phyloP scores from a whole-genome alignment of 169 alveolate genomes.

The Cryptosporidium andersoni region DNA sequence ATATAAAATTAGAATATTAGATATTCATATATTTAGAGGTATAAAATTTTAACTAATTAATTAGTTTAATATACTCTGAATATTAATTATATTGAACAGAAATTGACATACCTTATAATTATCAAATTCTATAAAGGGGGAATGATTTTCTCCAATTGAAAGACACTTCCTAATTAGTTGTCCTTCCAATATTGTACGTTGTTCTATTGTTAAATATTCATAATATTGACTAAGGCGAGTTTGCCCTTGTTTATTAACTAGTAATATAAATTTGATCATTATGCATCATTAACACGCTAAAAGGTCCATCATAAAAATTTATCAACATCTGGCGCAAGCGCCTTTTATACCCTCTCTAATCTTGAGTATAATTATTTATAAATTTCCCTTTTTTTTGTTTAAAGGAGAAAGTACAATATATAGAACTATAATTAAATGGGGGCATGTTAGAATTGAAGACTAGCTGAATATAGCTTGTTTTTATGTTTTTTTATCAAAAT shows the following conservation, averaged over 20 bases:
- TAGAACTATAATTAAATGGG: no score
- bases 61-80: background rate
- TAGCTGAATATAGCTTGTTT: no score
- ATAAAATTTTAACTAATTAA: background rate
- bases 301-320: no score
- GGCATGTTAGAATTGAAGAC: no score
- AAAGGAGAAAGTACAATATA: no score
- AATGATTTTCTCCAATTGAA: slow-evolving; percentile 92
- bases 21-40: background rate
- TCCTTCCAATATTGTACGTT: slow-evolving; percentile 94
- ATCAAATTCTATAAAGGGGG: slow-evolving; percentile 95
- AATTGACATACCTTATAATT: slow-evolving; percentile 90
- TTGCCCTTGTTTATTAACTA: slow-evolving; percentile 98
- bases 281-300: no score
- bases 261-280: slow-evolving; percentile 95
- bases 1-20: background rate
- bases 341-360: no score
- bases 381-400: no score
- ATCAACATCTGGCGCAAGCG: no score
- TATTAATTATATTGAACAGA: background rate
- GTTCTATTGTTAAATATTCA: slow-evolving; percentile 86
- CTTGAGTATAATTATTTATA: no score
- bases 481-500: no score
- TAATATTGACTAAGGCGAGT: slow-evolving; percentile 94
- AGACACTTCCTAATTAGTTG: slow-evolving; percentile 97